These are phyloP conservation scores for Gracilaria caudata DNA, from an alignment of 23 red algal species.

Conservation along the genomic window DNA sequence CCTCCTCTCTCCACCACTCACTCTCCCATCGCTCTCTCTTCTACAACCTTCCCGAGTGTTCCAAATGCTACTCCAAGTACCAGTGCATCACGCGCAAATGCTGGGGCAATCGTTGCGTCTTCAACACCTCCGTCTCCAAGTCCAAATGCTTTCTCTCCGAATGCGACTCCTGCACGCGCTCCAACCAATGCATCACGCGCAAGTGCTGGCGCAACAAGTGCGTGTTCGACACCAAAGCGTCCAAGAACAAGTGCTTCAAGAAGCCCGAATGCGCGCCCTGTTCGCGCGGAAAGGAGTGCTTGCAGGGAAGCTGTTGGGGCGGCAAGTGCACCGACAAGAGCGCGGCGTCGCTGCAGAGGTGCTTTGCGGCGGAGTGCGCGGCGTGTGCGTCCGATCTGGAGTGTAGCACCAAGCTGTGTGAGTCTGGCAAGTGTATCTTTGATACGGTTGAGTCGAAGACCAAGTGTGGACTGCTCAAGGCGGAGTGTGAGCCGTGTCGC, in stretches of 20 bases:
- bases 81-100: slow-evolving; percentile 40
- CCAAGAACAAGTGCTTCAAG: slow-evolving; percentile 42
- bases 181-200: not conserved
- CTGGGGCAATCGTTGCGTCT: slow-evolving; percentile 29
- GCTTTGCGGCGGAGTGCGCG: slow-evolving; percentile 41
- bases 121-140: slow-evolving; percentile 15
- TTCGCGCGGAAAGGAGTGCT: not conserved
- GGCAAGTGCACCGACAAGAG: slow-evolving; percentile 12
- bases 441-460: slow-evolving; percentile 18
- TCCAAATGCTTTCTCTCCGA: slow-evolving; percentile 32
- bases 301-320: slow-evolving; percentile 31
- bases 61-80: not conserved
- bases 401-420: slow-evolving; percentile 6
- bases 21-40: not conserved
- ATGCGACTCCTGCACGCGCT: not conserved
- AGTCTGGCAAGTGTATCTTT: slow-evolving; percentile 23
- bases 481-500: slow-evolving; percentile 16
- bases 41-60: not conserved
- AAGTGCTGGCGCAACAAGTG: slow-evolving; percentile 52
- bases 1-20: not conserved
- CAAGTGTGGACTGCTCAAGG: slow-evolving; percentile 16
- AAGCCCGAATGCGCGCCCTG: slow-evolving; percentile 26
- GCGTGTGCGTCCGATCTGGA: slow-evolving; percentile 2
- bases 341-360: not conserved
- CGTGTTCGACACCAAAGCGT: slow-evolving; percentile 31